phyloP scores from a whole-genome alignment of 805 yeast genomes.

The Zygotorulaspora danielsina region DNA sequence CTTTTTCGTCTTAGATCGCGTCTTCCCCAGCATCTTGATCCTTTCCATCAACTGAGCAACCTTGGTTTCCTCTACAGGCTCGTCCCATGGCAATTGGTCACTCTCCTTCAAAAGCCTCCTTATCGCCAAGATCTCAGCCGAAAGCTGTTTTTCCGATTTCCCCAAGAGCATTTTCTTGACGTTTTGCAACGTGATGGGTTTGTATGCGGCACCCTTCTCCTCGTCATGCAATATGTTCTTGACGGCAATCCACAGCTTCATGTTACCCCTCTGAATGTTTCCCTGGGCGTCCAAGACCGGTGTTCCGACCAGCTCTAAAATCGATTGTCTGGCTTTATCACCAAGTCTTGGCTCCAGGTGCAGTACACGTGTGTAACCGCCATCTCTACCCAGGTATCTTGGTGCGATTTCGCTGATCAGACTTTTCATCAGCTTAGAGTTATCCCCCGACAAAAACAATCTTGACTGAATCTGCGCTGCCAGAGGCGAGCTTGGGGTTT shows the following conservation, averaged over 20 bases:
- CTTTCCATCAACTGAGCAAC: constrained; percentile 10
- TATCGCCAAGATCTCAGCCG: constrained; percentile 17
- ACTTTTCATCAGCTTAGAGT: constrained; percentile 53
- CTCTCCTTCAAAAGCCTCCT: constrained; percentile 16
- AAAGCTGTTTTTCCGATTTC: constrained; percentile 18
- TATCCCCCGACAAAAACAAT: constrained; percentile 44
- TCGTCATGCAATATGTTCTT: constrained; percentile 27
- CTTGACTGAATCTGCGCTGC: constrained; percentile 38
- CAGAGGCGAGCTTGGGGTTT: constrained; percentile 10
- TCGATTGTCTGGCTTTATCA: constrained; percentile 86
- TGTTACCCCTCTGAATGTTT: constrained; percentile 29
- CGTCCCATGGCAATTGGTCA: constrained; percentile 13
- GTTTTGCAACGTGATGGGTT: constrained; percentile 23
- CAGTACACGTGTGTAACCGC: constrained; percentile 84
- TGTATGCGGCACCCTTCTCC: constrained; percentile 18
- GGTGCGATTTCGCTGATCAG: constrained; percentile 59
- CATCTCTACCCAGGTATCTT: constrained; percentile 58
- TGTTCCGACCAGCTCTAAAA: constrained; percentile 80
- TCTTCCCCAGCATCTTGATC: neutral
- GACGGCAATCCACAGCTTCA: constrained; percentile 33
- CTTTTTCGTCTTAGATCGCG: neutral
- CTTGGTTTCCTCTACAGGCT: constrained; percentile 8
- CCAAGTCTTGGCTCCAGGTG: constrained; percentile 81
- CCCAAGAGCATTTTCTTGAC: constrained; percentile 22
- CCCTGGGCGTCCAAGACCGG: constrained; percentile 27